Percentiles rank a stretch among this genome's conserved stretches.
Conservation (phyloP, 306 rosid species). For the Cotoneaster glaucophyllus region DNA sequence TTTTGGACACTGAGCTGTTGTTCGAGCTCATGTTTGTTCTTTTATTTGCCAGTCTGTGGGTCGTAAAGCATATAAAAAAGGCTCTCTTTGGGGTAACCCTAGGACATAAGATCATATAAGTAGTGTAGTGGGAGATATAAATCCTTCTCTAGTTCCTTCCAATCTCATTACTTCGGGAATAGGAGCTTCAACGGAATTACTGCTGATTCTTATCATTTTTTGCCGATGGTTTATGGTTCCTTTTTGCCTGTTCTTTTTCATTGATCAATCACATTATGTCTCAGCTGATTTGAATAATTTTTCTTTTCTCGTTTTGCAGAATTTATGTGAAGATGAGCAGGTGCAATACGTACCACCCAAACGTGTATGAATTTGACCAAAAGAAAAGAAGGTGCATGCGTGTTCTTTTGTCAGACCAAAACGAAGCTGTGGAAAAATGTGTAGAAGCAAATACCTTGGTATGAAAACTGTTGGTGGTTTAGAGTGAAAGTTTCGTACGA, state of each 20-base stretch:
- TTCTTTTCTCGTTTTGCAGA: slow-evolving; percentile 32
- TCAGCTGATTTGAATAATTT: neutral
- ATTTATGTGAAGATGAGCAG: slow-evolving; percentile 61
- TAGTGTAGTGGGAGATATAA: neutral
- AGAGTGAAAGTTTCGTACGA: neutral
- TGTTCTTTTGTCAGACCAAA: neutral
- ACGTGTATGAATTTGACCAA: slow-evolving; percentile 28
- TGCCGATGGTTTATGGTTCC: too few relatives aligned
- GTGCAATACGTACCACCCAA: slow-evolving; percentile 78
- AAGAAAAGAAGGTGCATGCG: too few relatives aligned
- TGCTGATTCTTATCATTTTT: too few relatives aligned
- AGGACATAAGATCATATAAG: neutral
- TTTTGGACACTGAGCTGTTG: neutral
- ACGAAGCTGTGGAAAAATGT: neutral
- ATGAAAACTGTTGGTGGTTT: neutral
- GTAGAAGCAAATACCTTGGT: neutral
- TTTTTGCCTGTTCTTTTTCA: neutral
- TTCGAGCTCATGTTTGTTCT: neutral
- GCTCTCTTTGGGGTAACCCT: neutral
- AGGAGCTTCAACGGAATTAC: neutral
- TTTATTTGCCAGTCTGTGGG: neutral
- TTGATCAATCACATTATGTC: neutral
- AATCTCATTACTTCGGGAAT: neutral
- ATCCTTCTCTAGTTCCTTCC: neutral
- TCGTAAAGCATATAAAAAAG: neutral